These are phyloP conservation scores for Colletotrichum cordylinicola DNA, from an alignment of 2,329 filamentous ascomycete species.

Conservation along the genomic window DNA sequence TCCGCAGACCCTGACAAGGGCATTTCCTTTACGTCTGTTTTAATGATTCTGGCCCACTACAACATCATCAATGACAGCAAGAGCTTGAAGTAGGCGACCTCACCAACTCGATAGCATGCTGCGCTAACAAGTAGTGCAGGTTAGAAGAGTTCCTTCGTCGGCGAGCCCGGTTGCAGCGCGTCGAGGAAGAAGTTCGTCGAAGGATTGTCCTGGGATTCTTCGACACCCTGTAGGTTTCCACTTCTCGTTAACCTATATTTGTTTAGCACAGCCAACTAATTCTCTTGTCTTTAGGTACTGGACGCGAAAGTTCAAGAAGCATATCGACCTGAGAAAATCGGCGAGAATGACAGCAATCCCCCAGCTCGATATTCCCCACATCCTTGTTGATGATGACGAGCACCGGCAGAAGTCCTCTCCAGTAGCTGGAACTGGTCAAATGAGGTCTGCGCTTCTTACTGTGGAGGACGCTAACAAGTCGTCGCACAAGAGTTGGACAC, in stretches of 20 bases:
- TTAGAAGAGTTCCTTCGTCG: conserved; percentile 94
- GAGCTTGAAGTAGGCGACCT: conserved; percentile 73
- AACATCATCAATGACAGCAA: conserved; percentile 99
- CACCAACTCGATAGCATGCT: not conserved
- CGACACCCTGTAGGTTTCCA: conserved; percentile 73
- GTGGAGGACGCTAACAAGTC: conserved; percentile 39
- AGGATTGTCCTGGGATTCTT: conserved; percentile 95
- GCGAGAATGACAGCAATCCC: conserved; percentile 81
- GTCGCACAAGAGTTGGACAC: conserved; percentile 47
- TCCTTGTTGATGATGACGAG: conserved; percentile 79
- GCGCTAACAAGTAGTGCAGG: conserved; percentile 44
- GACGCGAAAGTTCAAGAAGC: conserved; percentile 80
- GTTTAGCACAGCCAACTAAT: not conserved
- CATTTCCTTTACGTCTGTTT: conserved; percentile 87
- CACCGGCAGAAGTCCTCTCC: conserved; percentile 26
- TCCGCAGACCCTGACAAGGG: conserved; percentile 89
- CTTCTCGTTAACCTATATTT: not conserved
- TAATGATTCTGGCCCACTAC: conserved; percentile 97
- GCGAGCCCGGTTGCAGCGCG: conserved; percentile 86
- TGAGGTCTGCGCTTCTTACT: conserved; percentile 37
- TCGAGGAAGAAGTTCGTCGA: conserved; percentile 91
- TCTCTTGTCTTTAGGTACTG: conserved; percentile 66
- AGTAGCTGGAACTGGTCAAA: conserved; percentile 28
- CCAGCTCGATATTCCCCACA: conserved; percentile 85
- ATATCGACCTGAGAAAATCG: conserved; percentile 73